A percentile compares a stretch with the other conserved stretches of the same genome.
Conservation (phyloP, 2,329 filamentous ascomycete species). For the Niveomyces coronatus region DNA sequence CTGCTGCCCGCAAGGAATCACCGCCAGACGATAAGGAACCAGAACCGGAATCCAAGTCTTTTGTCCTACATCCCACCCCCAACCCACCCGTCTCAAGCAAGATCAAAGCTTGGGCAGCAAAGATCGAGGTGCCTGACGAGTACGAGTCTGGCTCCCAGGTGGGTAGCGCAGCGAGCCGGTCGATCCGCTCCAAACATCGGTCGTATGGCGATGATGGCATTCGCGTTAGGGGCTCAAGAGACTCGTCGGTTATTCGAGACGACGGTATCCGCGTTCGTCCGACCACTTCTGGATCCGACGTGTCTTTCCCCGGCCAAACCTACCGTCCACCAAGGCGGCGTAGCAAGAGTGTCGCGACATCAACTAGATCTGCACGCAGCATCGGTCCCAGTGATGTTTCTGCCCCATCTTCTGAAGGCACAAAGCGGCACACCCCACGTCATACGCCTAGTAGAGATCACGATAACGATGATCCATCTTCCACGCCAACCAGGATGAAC, state of each 20-base stretch:
- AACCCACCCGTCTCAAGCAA: constrained; percentile 49
- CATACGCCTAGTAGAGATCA: constrained; percentile 5
- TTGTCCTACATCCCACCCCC: constrained; percentile 39
- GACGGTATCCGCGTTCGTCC: constrained; percentile 12
- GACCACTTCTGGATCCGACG: constrained; percentile 12
- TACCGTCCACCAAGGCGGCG: constrained; percentile 8
- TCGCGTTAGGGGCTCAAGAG: constrained; percentile 15
- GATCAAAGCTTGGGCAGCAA: constrained; percentile 51
- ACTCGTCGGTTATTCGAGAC: constrained; percentile 10
- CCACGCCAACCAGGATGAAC: constrained; percentile 29
- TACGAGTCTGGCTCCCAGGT: constrained; percentile 17
- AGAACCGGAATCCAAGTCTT: constrained; percentile 40
- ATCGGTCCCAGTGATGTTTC: constrained; percentile 3
- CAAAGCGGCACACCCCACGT: constrained; percentile 3
- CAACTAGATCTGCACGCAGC: neutral
- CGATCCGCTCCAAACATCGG: constrained; percentile 6
- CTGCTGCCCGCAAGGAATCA: constrained; percentile 31
- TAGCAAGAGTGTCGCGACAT: constrained; percentile 7
- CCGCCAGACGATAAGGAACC: constrained; percentile 16
- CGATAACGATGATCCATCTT: constrained; percentile 19
- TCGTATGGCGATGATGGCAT: constrained; percentile 21
- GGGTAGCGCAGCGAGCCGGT: constrained; percentile 18
- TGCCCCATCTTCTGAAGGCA: constrained; percentile 6
- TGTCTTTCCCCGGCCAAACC: constrained; percentile 12
- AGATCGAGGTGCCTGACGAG: constrained; percentile 39